These are phyloP conservation scores for Mrakia blollopis DNA, from an alignment of 768 basidiomycete species.

Conservation along the genomic window DNA sequence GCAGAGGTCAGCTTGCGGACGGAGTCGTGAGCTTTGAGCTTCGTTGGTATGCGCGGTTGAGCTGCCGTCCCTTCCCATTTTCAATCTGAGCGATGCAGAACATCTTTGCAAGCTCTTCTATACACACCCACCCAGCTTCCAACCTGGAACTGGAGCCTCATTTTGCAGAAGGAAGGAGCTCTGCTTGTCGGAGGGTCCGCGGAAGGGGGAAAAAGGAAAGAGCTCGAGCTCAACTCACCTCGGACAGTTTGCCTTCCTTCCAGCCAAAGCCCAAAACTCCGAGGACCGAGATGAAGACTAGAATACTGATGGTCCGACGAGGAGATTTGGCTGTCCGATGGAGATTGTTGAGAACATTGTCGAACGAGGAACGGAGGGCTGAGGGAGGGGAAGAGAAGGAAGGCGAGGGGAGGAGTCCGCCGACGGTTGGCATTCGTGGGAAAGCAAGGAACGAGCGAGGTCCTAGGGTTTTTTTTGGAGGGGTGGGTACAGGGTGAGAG, in stretches of 20 bases:
- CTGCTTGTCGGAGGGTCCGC: too few relatives aligned
- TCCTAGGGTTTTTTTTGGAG: too few relatives aligned
- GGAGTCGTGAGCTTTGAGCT: background rate
- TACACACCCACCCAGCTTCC: too few relatives aligned
- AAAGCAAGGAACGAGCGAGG: too few relatives aligned
- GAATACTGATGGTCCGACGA: background rate
- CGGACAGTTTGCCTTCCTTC: background rate
- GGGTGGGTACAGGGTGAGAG: too few relatives aligned
- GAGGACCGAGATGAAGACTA: background rate
- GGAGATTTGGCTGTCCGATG: slow-evolving; percentile 9
- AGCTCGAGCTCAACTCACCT: slow-evolving; percentile 12
- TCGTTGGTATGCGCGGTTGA: background rate
- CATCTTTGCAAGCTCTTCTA: too few relatives aligned
- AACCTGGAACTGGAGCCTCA: too few relatives aligned
- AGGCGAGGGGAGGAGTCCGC: background rate
- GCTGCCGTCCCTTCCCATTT: too few relatives aligned
- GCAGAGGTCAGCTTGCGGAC: too few relatives aligned
- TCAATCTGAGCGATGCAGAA: too few relatives aligned
- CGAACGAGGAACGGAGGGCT: background rate
- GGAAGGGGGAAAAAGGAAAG: background rate
- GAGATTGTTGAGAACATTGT: slow-evolving; percentile 3
- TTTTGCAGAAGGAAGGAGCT: too few relatives aligned
- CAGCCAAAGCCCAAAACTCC: slow-evolving; percentile 3
- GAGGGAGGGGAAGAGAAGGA: background rate
- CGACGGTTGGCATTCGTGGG: too few relatives aligned